Conservation (phyloP, 805 yeast species). For the Yarrowia sp. region DNA sequence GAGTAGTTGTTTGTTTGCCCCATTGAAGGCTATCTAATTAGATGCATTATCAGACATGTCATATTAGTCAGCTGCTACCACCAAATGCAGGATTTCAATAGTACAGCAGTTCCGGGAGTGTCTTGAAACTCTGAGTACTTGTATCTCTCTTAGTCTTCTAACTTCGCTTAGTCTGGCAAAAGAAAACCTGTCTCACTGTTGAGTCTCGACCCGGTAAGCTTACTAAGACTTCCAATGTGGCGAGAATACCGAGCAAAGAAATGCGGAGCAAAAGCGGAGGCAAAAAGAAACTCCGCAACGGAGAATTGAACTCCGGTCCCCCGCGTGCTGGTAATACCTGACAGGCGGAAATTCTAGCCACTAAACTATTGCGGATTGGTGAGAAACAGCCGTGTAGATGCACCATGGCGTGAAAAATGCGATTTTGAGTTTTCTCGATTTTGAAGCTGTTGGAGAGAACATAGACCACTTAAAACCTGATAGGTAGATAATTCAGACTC, state of each 20-base stretch:
- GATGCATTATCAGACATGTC: too few species aligned
- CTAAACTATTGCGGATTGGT: slow-evolving; percentile 48
- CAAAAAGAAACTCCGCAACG: slow-evolving; percentile 23
- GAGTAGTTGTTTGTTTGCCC: too few species aligned
- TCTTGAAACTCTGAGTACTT: too few species aligned
- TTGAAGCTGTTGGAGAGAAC: too few species aligned
- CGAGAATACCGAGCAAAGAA: too few species aligned
- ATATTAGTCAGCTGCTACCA: too few species aligned
- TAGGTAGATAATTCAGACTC: background rate
- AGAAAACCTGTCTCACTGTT: too few species aligned
- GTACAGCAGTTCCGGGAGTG: too few species aligned
- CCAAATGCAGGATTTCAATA: too few species aligned
- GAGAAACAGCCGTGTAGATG: background rate
- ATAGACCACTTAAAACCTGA: background rate
- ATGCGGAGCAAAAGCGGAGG: background rate
- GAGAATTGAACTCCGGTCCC: slow-evolving; percentile 34
- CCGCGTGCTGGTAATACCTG: slow-evolving; percentile 42
- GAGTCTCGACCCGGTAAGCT: background rate
- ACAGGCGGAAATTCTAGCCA: slow-evolving; percentile 54
- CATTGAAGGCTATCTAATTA: too few species aligned
- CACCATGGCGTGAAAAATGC: background rate
- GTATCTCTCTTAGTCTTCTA: too few species aligned
- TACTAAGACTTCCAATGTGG: background rate
- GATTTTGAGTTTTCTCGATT: background rate
- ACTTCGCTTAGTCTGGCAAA: too few species aligned